Conservation (phyloP, 1,284 basidiomycete species). For the Moesziomyces globuligerus region DNA sequence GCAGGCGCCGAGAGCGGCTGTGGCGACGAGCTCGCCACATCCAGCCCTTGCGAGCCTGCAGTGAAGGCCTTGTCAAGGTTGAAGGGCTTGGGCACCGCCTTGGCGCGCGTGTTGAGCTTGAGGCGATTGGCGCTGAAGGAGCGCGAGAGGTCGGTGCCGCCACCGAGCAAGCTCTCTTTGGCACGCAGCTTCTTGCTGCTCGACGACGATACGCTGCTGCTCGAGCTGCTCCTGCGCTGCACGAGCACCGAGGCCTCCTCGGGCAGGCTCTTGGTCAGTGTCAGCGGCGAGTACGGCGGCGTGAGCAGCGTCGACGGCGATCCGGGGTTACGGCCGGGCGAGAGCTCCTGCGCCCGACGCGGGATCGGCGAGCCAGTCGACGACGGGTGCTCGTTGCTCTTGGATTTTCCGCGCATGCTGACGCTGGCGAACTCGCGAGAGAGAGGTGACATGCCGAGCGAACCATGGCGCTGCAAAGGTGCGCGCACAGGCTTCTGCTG, state of each 20-base stretch:
- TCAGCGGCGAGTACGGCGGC: slow-evolving; percentile 52
- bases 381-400: slow-evolving; percentile 39
- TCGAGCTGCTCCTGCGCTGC: slow-evolving; percentile 38
- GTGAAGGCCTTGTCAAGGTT: slow-evolving; percentile 40
- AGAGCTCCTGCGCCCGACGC: slow-evolving; percentile 31
- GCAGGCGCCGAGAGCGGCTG: slow-evolving; percentile 46
- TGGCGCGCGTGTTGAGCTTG: slow-evolving; percentile 37
- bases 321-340: slow-evolving; percentile 15
- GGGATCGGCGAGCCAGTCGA: slow-evolving; percentile 32
- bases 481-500: slow-evolving; percentile 25
- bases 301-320: slow-evolving; percentile 48
- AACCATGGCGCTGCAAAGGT: slow-evolving; percentile 46
- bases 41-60: slow-evolving; percentile 10
- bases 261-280: slow-evolving; percentile 32
- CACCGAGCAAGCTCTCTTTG: slow-evolving; percentile 46
- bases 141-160: slow-evolving; percentile 33
- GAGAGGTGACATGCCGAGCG: slow-evolving; percentile 55
- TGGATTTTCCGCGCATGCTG: slow-evolving; percentile 46
- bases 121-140: slow-evolving; percentile 49
- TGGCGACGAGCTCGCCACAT: slow-evolving; percentile 11
- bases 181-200: slow-evolving; percentile 43
- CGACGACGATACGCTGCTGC: slow-evolving; percentile 42
- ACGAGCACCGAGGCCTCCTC: slow-evolving; percentile 23
- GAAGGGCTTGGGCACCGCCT: slow-evolving; percentile 49
- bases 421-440: slow-evolving; percentile 51